These are phyloP conservation scores for Platanthera guangdongensis DNA, from an alignment of 106 monocot species.

Conservation along the genomic window DNA sequence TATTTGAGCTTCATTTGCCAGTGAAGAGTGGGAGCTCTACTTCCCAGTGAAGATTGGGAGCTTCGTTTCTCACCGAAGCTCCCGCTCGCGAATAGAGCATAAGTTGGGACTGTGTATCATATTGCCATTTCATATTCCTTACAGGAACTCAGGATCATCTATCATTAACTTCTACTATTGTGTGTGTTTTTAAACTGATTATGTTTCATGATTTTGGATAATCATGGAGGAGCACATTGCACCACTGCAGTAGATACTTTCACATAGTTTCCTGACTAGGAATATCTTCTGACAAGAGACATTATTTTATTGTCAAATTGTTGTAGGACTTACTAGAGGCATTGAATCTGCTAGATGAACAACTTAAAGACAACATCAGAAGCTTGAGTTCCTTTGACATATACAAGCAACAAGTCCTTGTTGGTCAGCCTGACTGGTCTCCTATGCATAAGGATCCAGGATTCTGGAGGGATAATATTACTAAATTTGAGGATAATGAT, in stretches of 20 bases:
- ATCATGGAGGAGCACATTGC: not conserved
- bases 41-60: no score
- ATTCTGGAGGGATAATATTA: constrained; percentile 97
- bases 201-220: not conserved
- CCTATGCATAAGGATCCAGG: constrained; percentile 96
- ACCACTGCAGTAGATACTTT: not conserved
- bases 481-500: constrained; percentile 94
- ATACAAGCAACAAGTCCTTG: constrained; percentile 96
- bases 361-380: constrained; percentile 73
- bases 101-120: not conserved
- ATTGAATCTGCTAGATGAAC: constrained; percentile 71
- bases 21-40: no score
- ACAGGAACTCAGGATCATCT: not conserved
- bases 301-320: constrained; percentile 3
- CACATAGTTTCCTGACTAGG: not conserved
- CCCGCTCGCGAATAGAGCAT: no score
- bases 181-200: not conserved
- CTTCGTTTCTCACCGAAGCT: no score
- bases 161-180: not conserved
- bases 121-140: not conserved
- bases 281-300: not conserved
- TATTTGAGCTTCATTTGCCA: no score
- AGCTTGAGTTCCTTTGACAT: constrained; percentile 92
- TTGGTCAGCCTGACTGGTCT: constrained; percentile 93
- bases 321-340: constrained; percentile 85